A percentile compares a stretch with the other conserved stretches of the same genome.
phyloP scores from a whole-genome alignment of 2,329 filamentous ascomycete genomes.

The Colletotrichum lini region DNA sequence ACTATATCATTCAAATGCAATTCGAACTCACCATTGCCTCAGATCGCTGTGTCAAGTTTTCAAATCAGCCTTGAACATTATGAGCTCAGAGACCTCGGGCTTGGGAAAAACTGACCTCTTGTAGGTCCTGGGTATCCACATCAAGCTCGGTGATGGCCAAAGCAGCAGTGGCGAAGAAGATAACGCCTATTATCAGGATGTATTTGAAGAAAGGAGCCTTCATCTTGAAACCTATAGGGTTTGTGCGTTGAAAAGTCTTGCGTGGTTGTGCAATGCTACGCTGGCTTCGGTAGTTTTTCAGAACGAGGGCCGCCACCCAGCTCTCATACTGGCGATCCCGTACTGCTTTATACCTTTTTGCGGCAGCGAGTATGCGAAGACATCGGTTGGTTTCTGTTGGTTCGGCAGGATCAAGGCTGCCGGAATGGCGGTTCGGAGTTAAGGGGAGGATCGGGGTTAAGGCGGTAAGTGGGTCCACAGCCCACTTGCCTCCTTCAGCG shows the following conservation, averaged over 20 bases:
- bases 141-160: conserved; percentile 9
- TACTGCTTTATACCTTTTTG: neutral
- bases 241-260: neutral
- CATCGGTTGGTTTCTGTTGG: neutral
- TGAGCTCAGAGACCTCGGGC: too few relatives aligned
- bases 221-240: neutral
- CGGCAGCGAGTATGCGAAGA: neutral
- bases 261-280: neutral
- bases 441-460: too few relatives aligned
- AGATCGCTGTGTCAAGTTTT: neutral
- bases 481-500: too few relatives aligned
- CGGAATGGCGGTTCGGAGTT: too few relatives aligned
- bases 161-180: neutral
- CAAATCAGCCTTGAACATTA: neutral
- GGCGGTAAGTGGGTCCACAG: too few relatives aligned
- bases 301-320: too few relatives aligned
- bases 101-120: neutral
- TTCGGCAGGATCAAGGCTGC: too few relatives aligned
- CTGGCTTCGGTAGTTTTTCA: neutral
- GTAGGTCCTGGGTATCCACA: neutral
- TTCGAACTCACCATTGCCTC: neutral
- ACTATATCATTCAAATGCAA: too few relatives aligned
- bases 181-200: conserved; percentile 7
- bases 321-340: too few relatives aligned
- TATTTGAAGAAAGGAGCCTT: conserved; percentile 5